A percentile compares a stretch with the other conserved stretches of the same genome.
Evolutionary conservation across 768 basidiomycete genomes (phyloP).

Genomic region (Tricholoma terreum): DNA sequence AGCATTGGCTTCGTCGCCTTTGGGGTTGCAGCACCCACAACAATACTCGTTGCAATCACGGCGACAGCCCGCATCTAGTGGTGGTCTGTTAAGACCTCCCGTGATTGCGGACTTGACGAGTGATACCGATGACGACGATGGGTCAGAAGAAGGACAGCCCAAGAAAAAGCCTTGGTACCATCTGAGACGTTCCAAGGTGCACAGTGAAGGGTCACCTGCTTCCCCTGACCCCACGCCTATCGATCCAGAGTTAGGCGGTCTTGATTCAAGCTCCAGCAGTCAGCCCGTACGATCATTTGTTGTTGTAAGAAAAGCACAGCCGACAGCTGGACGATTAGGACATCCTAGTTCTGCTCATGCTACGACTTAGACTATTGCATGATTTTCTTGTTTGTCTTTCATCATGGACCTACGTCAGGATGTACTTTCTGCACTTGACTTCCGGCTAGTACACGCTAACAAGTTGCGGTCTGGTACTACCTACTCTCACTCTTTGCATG

Average conservation of each 20-base stretch:
- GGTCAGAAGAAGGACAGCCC: slow-evolving; percentile 37
- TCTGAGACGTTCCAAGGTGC: slow-evolving; percentile 55
- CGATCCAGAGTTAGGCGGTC: slow-evolving; percentile 35
- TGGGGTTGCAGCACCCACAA: slow-evolving; percentile 6
- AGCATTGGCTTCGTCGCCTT: slow-evolving; percentile 6
- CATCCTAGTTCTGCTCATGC: slow-evolving; percentile 11
- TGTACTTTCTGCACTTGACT: not conserved
- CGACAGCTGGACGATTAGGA: slow-evolving; percentile 27
- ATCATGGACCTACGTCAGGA: slow-evolving; percentile 3
- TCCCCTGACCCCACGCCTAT: slow-evolving; percentile 21
- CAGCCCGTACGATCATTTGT: slow-evolving; percentile 59
- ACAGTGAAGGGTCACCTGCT: slow-evolving; percentile 46
- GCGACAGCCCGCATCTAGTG: slow-evolving; percentile 19
- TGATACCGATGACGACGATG: slow-evolving; percentile 40
- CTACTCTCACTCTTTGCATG: not conserved
- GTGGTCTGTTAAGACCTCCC: slow-evolving; percentile 18
- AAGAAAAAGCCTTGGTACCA: slow-evolving; percentile 75
- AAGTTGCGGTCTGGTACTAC: not conserved
- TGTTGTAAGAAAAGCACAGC: slow-evolving; percentile 60
- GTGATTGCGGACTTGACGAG: slow-evolving; percentile 16
- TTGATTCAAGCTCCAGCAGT: slow-evolving; percentile 27
- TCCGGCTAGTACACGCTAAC: not conserved
- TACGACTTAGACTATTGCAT: slow-evolving; percentile 12
- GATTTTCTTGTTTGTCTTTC: slow-evolving; percentile 3
- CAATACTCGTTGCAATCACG: slow-evolving; percentile 15